Evolutionary conservation across 208 protist species (phyloP).

Genomic region (Crithidia expoeki): DNA sequence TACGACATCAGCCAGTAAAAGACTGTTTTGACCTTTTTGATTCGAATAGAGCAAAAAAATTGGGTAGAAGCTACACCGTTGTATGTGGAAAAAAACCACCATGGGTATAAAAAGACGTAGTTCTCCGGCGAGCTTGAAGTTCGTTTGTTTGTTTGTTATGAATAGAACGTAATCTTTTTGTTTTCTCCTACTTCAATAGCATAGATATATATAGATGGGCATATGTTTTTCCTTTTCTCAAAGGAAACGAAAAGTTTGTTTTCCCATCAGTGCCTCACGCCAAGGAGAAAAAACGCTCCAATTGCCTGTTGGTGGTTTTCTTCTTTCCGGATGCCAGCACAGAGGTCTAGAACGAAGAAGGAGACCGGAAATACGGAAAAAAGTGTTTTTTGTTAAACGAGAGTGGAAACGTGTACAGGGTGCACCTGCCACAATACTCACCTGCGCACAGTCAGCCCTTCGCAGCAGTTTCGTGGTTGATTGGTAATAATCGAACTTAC

Average conservation of each 20-base stretch:
- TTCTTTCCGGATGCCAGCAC: no score
- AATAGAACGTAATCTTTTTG: not conserved
- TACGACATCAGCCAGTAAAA: not conserved
- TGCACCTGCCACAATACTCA: no score
- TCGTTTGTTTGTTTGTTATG: not conserved
- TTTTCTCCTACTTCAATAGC: not conserved
- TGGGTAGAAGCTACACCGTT: not conserved
- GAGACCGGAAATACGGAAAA: no score
- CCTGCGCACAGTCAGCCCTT: not conserved
- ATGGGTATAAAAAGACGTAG: not conserved
- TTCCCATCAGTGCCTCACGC: no score
- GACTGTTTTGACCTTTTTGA: not conserved
- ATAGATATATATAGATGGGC: not conserved
- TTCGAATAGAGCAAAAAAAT: constrained; percentile 9
- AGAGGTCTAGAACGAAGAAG: no score
- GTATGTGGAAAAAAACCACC: constrained; percentile 7
- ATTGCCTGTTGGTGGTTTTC: no score
- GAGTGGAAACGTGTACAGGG: no score
- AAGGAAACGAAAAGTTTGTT: not conserved
- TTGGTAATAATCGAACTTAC: no score
- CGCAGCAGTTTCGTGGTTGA: not conserved
- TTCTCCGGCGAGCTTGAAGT: constrained; percentile 4
- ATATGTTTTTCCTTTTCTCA: not conserved
- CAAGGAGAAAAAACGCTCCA: no score
- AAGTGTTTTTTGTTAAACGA: no score